phyloP scores from a whole-genome alignment of 73 alveolate species.

The Stentor roeselii region DNA sequence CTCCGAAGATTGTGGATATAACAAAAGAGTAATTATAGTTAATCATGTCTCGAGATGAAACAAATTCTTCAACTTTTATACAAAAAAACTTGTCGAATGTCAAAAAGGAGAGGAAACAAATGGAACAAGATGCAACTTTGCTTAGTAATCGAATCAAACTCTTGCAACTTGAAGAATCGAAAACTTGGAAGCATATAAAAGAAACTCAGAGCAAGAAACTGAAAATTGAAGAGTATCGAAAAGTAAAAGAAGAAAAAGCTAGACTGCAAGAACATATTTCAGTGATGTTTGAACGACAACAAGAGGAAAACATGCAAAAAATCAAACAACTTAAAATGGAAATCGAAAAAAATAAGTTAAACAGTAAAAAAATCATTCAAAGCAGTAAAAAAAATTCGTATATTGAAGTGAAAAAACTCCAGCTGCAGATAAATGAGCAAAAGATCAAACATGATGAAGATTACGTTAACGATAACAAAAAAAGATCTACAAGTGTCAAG shows the following conservation, averaged over 20 bases:
- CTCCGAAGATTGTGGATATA: not conserved
- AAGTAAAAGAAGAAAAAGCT: constrained; percentile 31
- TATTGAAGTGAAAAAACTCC: not conserved
- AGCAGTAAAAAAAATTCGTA: not conserved
- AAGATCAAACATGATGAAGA: not conserved
- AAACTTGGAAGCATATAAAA: not conserved
- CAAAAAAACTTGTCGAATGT: constrained; percentile 23
- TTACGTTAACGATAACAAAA: constrained; percentile 31
- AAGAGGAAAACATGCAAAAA: not conserved
- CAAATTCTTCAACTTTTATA: constrained; percentile 49
- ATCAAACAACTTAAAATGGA: not conserved
- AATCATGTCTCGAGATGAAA: not conserved
- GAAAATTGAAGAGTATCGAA: constrained; percentile 31
- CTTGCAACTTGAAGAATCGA: not conserved
- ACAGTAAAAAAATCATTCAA: no score
- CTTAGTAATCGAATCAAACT: not conserved
- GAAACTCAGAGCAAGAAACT: not conserved
- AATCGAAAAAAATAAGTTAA: not conserved
- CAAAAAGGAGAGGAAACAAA: not conserved
- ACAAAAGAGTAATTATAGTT: not conserved
- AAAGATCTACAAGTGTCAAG: constrained; percentile 36
- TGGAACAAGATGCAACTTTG: not conserved
- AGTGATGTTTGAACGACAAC: not conserved
- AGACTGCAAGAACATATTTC: not conserved
- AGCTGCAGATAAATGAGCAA: not conserved